Base-by-base conservation (phyloP, 2,329 filamentous ascomycete genomes). In the Drechslera avenae region DNA sequence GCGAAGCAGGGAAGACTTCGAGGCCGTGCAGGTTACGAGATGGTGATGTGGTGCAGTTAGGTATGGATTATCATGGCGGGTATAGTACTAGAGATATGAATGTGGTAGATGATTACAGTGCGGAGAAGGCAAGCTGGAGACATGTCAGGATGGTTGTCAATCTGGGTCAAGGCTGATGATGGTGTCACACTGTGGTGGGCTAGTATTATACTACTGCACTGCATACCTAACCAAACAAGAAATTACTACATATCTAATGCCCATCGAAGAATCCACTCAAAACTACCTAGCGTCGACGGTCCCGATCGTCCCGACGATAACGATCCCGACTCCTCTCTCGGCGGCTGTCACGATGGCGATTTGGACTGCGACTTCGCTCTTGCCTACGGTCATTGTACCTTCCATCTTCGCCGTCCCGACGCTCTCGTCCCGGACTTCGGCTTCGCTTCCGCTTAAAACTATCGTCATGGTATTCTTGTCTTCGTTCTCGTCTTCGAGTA, bases 321-420 rank as follows among this genome's bases (percentile, higher is more conserved):
- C 75, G 70, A 57, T 78, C 74, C 39, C 73, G 70, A 62, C 69
- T 73, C 39, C 71, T 67, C 36, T 75, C 67, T 40, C 62, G 62
- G 12, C 67, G 61, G 37, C 64, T 60, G 37, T 78, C 73, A 35
- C 70, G 66, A 54, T 71, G 63, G 5, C 64, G 57, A 51, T 67
- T 60, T 12, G 60, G 58, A 51, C 68, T 69, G 18, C 65, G 57
- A 35, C 60, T 70, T 18, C 68, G 65, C 8, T 73, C 64, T 32
- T 63, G 57, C 31, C 57, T 62, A 21, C 55, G 59, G 19, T 60
- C 57, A 21, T 67, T 57, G 14, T 69, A 71, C 21, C 67, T 39
- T 1, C 68, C 67, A 45, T 71, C 62, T 10, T 68, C 57, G 2
- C 67, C 67, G 44, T 71, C 66, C 16, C 69, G 62, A 10, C 64